Base-by-base conservation (phyloP, 208 protist genomes). In the Acanthamoeba divionensis region DNA sequence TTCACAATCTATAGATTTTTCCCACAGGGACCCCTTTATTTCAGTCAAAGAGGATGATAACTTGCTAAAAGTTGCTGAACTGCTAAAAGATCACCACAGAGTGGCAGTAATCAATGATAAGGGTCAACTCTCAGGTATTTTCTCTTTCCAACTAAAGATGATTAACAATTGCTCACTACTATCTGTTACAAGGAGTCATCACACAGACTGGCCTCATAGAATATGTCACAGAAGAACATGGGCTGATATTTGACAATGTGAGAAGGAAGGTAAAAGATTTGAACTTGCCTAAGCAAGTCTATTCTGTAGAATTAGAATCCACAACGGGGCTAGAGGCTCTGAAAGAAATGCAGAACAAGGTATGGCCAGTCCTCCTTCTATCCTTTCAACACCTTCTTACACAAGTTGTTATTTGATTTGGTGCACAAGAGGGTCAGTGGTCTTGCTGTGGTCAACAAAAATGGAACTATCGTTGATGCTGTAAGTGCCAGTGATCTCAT, bases 161-260 rank as follows among this genome's bases (percentile, higher is more conserved):
- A n/a, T n/a, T n/a, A n/a, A n/a, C n/a, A n/a, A n/a, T n/a, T n/a
- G n/a, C n/a, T n/a, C n/a, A n/a, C n/a, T n/a, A n/a, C n/a, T n/a
- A n/a, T n/a, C n/a, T n/a, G n/a, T n/a, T n/a, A 38, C n/a, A 0
- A 75, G 66, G 66, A 0, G 26, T 75, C n/a, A 45, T 75, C 5
- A 75, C 66, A 26, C 66, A 75, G 66, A 75, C 66, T 0, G 66
- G 66, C 5, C 52, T 75, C 66, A 45, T 75, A 24, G 66, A 75
- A 26, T 75, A 75, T 45, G 13, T 75, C n/a, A 50, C n/a, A 21
- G 66, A 75, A 45, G 66, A 75, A 45, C 66, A 75, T 33, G 66
- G 41, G 66, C 66, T 75, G 66, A 41, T 26, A 45, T 24, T 75
- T 8, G 29, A 75, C 36, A 44, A 26, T 38, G 24, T 9, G 4